phyloP scores from a whole-genome alignment of 768 basidiomycete species.

The Xerocomellus dryophilus region DNA sequence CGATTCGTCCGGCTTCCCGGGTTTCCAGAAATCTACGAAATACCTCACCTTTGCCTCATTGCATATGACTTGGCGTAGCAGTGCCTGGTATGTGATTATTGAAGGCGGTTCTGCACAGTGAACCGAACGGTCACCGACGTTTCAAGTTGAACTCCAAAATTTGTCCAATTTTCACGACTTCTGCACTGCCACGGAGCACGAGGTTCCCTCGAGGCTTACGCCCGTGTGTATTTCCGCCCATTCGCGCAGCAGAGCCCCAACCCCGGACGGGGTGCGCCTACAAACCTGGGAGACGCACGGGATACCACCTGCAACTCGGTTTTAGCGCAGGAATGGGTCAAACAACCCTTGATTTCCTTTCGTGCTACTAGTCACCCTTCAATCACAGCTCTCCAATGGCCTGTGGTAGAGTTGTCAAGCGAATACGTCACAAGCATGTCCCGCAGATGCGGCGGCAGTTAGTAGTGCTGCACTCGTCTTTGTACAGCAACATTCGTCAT shows the following conservation, averaged over 20 bases:
- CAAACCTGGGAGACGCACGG: constrained; percentile 1
- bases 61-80: constrained; percentile 2
- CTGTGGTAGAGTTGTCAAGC: neutral
- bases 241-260: neutral
- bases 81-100: constrained; percentile 8
- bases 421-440: constrained; percentile 2
- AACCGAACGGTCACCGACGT: constrained; percentile 6
- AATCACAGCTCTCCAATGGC: too few relatives aligned
- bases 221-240: neutral
- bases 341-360: too few relatives aligned
- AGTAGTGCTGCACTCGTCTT: neutral
- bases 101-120: constrained; percentile 12
- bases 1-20: neutral
- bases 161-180: neutral
- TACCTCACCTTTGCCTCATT: constrained; percentile 26
- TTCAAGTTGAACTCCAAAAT: neutral
- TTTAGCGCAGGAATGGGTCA: neutral
- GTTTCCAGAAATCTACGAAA: constrained; percentile 6
- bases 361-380: too few relatives aligned
- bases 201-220: constrained; percentile 29
- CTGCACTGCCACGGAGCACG: constrained; percentile 23
- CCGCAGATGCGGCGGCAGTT: neutral
- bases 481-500: constrained; percentile 13
- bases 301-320: neutral
- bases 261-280: neutral